Base-by-base conservation (phyloP, 148 eudicot species). In the Vaccinium darrowii region DNA sequence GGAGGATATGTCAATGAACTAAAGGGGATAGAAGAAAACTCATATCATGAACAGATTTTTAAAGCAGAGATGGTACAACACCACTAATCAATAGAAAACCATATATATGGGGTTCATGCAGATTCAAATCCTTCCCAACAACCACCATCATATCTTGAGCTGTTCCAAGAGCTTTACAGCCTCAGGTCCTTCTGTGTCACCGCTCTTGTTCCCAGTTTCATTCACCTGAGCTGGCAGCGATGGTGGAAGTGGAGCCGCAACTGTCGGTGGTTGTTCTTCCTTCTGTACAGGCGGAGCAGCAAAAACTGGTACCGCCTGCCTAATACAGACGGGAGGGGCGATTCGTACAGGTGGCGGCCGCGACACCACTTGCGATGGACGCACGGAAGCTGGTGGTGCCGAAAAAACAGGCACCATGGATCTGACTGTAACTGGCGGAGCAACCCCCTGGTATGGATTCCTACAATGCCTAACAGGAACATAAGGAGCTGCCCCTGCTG, bases 341-440 rank as follows among this genome's bases (percentile, higher is more conserved):
- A 89, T 87, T 71, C 84, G 87, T 60, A 86, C 86, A 47, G 92
- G 88, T 15, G 82, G 85, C 53, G 82, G 85, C 53, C 90, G 84
- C 78, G 89, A 89, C 30, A 91, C 82, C 39, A 81, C 80, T 36
- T 84, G 86, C 19, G 91, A 60, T 1, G 88, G 83, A 18, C 71
- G 76, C 62, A 83, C n/a, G 58, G 84, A 78, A 19, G 88, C 80
- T 49, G 92, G 89, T 27, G 94, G 95, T 16, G 98, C 92, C 33
- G 98, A 88, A 89, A 87, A 93, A 58, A 91, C 92, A 50, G 94
- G 98, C 60, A 93, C 90, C 4, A 91, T 88, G 49, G 88, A 88
- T 87, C 98, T 87, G 57, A 93, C 86, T 6, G 94, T 92, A 27
- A 94, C 95, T 0, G 98, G 89, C 4, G 93, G 95, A 36, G 98